These are phyloP conservation scores for Aspergillus quadricinctus DNA, from an alignment of 2,329 filamentous ascomycete genomes.

Conservation along the genomic window DNA sequence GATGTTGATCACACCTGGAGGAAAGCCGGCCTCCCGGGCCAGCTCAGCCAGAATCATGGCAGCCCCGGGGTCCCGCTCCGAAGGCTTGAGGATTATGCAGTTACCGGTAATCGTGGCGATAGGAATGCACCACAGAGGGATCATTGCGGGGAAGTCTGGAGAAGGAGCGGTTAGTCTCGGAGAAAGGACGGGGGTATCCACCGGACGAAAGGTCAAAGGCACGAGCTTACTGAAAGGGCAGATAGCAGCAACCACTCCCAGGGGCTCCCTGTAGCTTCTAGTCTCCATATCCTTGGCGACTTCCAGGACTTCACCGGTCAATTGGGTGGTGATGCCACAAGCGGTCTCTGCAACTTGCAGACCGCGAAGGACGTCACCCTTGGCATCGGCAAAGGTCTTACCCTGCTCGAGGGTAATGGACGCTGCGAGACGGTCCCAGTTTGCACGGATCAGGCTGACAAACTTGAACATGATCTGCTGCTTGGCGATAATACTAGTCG, in stretches of 20 bases:
- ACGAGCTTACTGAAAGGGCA: slow-evolving; percentile 58
- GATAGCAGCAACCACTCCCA: slow-evolving; percentile 62
- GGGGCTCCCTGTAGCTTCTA: slow-evolving; percentile 59
- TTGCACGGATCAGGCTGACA: slow-evolving; percentile 57
- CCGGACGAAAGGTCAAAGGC: neutral
- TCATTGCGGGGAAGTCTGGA: slow-evolving; percentile 65
- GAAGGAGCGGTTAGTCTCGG: slow-evolving; percentile 16
- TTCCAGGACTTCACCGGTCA: slow-evolving; percentile 63
- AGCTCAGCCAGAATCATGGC: slow-evolving; percentile 64
- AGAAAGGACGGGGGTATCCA: neutral
- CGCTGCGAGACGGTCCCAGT: slow-evolving; percentile 63
- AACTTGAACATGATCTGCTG: slow-evolving; percentile 67
- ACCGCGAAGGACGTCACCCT: slow-evolving; percentile 61
- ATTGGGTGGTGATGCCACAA: slow-evolving; percentile 63
- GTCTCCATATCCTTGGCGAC: slow-evolving; percentile 69
- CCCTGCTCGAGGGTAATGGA: slow-evolving; percentile 65
- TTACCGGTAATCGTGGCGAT: slow-evolving; percentile 63
- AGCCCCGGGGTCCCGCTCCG: slow-evolving; percentile 61
- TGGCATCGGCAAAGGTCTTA: slow-evolving; percentile 65
- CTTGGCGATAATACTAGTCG: slow-evolving; percentile 54
- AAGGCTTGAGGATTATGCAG: slow-evolving; percentile 61
- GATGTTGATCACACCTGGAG: slow-evolving; percentile 62
- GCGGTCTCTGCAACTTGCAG: slow-evolving; percentile 64
- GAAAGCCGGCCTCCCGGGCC: slow-evolving; percentile 61
- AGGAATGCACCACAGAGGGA: slow-evolving; percentile 64